Evolutionary conservation across 495 filamentous ascomycete genomes (phyloP).

Genomic region (Tuber melanosporum): DNA sequence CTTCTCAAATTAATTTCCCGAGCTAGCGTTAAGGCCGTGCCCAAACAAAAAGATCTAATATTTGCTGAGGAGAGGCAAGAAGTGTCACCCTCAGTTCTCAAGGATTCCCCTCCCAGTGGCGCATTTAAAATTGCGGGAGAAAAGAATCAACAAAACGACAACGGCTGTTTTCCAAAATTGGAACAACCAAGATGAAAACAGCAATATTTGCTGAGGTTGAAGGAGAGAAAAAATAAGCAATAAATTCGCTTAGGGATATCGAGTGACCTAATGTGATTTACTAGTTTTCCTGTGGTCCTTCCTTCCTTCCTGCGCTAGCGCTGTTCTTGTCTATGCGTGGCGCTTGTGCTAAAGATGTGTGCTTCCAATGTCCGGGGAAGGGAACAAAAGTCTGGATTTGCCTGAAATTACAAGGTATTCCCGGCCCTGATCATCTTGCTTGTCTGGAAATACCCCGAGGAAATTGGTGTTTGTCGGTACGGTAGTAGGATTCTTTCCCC

Average conservation of each 20-base stretch:
- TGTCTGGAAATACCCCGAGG: not conserved
- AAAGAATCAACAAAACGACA: too few relatives aligned
- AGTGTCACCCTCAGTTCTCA: too few relatives aligned
- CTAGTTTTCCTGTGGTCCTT: not conserved
- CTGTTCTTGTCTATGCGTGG: not conserved
- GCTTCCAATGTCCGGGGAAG: not conserved
- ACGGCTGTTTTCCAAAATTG: too few relatives aligned
- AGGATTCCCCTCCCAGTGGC: too few relatives aligned
- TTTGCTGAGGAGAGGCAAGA: too few relatives aligned
- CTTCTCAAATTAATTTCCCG: too few relatives aligned
- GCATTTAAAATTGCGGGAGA: too few relatives aligned
- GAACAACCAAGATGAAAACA: too few relatives aligned
- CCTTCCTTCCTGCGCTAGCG: not conserved
- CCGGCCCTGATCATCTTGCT: not conserved
- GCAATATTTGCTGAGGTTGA: too few relatives aligned
- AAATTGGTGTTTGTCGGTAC: not conserved
- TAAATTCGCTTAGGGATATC: not conserved
- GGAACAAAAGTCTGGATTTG: not conserved
- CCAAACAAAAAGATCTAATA: too few relatives aligned
- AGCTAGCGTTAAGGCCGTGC: too few relatives aligned
- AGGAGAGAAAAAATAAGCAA: not conserved
- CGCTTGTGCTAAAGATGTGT: not conserved
- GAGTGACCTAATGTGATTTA: not conserved
- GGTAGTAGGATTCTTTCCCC: not conserved
- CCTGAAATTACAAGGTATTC: not conserved